Conservation (phyloP, 768 basidiomycete species). For the Panus rudis region DNA sequence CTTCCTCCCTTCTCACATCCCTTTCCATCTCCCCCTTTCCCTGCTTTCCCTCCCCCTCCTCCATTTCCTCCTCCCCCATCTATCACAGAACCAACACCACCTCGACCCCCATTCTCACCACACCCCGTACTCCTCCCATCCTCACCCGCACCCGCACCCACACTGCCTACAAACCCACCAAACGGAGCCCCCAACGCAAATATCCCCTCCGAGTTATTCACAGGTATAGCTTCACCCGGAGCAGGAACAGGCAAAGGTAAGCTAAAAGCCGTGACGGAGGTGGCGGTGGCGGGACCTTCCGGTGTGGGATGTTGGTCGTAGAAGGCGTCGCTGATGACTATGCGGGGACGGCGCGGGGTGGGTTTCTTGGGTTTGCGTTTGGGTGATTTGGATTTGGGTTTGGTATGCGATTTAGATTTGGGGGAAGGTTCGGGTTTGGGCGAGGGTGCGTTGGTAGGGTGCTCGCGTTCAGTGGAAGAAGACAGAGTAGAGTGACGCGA, state of each 20-base stretch:
- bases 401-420: too few relatives aligned
- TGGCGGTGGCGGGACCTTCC: slow-evolving; percentile 38
- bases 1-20: too few relatives aligned
- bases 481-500: too few relatives aligned
- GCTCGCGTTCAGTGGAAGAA: too few relatives aligned
- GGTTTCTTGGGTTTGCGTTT: slow-evolving; percentile 12
- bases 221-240: too few relatives aligned
- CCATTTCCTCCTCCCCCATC: slow-evolving; percentile 12
- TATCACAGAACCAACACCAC: background rate
- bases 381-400: slow-evolving; percentile 16
- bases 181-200: background rate
- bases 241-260: too few relatives aligned
- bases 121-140: background rate
- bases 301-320: slow-evolving; percentile 38
- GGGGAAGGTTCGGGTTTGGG: too few relatives aligned
- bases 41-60: slow-evolving; percentile 9
- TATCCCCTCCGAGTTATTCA: too few relatives aligned
- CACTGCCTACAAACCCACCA: background rate
- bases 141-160: background rate
- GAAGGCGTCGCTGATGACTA: slow-evolving; percentile 37
- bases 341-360: slow-evolving; percentile 9
- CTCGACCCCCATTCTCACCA: background rate
- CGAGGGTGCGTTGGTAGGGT: too few relatives aligned
- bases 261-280: too few relatives aligned
- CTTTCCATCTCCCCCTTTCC: slow-evolving; percentile 15